A percentile compares a stretch with the other conserved stretches of the same genome.
Conservation (phyloP, 2,329 filamentous ascomycete genomes). For the Paracoccidioides lutzii region DNA sequence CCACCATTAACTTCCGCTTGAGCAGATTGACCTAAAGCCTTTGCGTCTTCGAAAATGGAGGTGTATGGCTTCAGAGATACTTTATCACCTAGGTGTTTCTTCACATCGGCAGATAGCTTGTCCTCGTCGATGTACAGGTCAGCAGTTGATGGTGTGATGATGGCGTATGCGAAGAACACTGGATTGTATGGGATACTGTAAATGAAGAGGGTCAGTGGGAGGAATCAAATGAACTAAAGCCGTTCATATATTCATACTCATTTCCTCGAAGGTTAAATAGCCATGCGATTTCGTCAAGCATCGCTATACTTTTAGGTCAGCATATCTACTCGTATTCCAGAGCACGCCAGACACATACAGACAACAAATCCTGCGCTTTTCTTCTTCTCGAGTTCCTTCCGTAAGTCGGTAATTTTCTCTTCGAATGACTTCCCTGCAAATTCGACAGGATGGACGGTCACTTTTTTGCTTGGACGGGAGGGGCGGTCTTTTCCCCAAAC, state of each 20-base stretch:
- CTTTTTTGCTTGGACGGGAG: conserved; percentile 58
- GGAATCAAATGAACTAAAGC: background rate
- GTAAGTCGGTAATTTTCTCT: conserved; percentile 70
- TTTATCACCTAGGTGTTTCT: conserved; percentile 54
- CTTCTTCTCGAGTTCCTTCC: conserved; percentile 86
- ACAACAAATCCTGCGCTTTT: conserved; percentile 78
- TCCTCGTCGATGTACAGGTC: conserved; percentile 73
- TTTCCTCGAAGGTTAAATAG: conserved; percentile 92
- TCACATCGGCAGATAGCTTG: conserved; percentile 59
- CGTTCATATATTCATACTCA: conserved; percentile 42
- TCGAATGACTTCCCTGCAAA: conserved; percentile 73
- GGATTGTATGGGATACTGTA: conserved; percentile 82
- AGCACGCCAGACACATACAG: conserved; percentile 32
- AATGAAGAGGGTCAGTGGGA: conserved; percentile 7
- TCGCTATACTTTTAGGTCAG: conserved; percentile 35
- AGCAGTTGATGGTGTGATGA: conserved; percentile 62
- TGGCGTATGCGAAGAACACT: conserved; percentile 94
- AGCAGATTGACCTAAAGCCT: conserved; percentile 43
- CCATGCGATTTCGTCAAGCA: conserved; percentile 96
- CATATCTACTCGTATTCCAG: background rate
- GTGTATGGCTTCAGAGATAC: conserved; percentile 72
- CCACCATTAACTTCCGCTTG: conserved; percentile 23
- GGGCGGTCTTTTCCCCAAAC: conserved; percentile 75
- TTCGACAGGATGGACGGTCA: conserved; percentile 57
- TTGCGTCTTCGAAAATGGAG: conserved; percentile 66